Evolutionary conservation across 2,329 filamentous ascomycete species (phyloP), one percentile per base, ranked within the genome.

Genomic region (Septoria linicola): DNA sequence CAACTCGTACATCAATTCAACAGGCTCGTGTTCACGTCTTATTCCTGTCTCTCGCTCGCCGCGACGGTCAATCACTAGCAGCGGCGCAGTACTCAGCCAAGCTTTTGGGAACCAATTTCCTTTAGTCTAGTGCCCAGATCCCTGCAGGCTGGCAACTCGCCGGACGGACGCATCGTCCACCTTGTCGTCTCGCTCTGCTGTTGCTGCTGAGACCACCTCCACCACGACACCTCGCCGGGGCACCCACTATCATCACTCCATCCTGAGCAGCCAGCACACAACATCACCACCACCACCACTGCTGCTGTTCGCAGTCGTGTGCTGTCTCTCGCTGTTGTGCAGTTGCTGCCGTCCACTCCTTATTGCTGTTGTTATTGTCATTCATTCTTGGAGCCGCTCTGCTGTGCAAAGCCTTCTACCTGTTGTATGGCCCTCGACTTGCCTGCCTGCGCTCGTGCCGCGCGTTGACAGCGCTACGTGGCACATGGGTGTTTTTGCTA

Each of bases 301-400:
- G 17, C 45, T 36, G 20, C 8, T 19, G 10, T 46, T 23, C 31
- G 41, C 23, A 42, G 51, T n/a, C n/a, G n/a, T 49, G 51, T 49
- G 47, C 41, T 44, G 49, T 51, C 34, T 32, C 34, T 42, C 40
- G 21, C 43, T 34, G 19, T 20, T 27, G 41, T 40, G 54, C 50
- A 40, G 39, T 54, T 49, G 48, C 43, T 54, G 57, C 54, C 57
- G 57, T 59, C 57, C 57, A 44, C 49, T 59, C 57, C 35, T 59
- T 59, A 56, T 21, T 53, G 39, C 27, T 45, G 32, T 44, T 49
- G 32, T 35, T 48, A 43, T 49, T 44, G 42, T 53, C 34, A 13
- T 53, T 55, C 54, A 19, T 56, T 54, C 49, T 47, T 41, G 48
- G 41, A 41, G 41, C 51, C 42, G 55, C 59, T 59, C 54, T 54